Percentiles rank a stretch among this genome's conserved stretches.
These are phyloP conservation scores for Suhomyces maxii DNA, from an alignment of 1,139 yeast genomes.

Conservation along the genomic window DNA sequence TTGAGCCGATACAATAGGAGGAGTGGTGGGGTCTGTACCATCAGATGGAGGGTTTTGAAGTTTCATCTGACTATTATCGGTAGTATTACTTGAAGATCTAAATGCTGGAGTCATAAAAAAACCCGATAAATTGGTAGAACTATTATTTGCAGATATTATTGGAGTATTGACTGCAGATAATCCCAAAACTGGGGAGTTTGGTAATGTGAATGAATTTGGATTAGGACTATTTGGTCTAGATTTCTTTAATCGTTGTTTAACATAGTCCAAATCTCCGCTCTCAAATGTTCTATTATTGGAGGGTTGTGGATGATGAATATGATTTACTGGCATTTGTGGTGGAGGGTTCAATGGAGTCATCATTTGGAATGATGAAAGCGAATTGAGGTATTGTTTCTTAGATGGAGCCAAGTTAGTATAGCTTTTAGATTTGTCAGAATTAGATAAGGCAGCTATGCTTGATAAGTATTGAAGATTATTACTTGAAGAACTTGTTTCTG, in stretches of 20 bases:
- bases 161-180: slow-evolving; percentile 46
- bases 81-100: slow-evolving; percentile 9
- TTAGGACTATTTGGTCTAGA: slow-evolving; percentile 71
- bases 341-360: slow-evolving; percentile 52
- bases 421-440: slow-evolving; percentile 15
- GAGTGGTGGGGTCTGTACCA: slow-evolving; percentile 9
- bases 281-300: slow-evolving; percentile 26
- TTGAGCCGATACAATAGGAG: slow-evolving; percentile 5
- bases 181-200: slow-evolving; percentile 60
- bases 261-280: slow-evolving; percentile 47
- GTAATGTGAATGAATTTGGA: slow-evolving; percentile 46
- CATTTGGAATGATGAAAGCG: slow-evolving; percentile 51
- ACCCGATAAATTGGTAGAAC: slow-evolving; percentile 44
- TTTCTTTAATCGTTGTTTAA: slow-evolving; percentile 56
- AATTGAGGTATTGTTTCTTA: slow-evolving; percentile 25
- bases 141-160: slow-evolving; percentile 43
- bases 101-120: slow-evolving; percentile 33
- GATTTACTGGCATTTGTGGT: slow-evolving; percentile 11
- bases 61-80: slow-evolving; percentile 1
- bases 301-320: slow-evolving; percentile 8
- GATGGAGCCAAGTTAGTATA: slow-evolving; percentile 16
- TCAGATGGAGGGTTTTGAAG: slow-evolving; percentile 4
- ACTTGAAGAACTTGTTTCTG: slow-evolving; percentile 17
- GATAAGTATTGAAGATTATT: slow-evolving; percentile 26
- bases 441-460: slow-evolving; percentile 17